Base-by-base conservation (phyloP, 345 rosid species). In the Lepidium didymum region DNA sequence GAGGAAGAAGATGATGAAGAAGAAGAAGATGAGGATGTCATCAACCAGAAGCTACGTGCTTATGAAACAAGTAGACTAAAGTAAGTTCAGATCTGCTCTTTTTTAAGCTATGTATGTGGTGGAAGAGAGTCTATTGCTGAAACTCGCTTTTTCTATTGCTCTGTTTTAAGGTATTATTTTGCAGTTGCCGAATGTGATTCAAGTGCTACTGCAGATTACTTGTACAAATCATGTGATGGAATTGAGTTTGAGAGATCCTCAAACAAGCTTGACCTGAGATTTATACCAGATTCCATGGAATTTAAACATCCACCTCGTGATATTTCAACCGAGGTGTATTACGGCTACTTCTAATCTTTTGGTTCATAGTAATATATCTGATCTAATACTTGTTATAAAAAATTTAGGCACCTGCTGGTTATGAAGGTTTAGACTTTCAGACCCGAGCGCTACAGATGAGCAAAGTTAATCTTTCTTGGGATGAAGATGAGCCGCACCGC, bases 401-500 rank as follows among this genome's bases (percentile, higher is more conserved):
- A 53, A 47, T 13, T 41, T 36, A 94, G 98, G 90, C 81, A 47
- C 97, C 99, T 61, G 42, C 80, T 42, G 80, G 79, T 18, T 89
- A 94, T 64, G 87, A 81, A 35, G 96, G 91, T 65, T 67, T 85
- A 67, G 83, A 91, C 66, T 94, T 87, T 77, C 86, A 83, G 38
- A 91, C 91, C 18, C 85, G 80, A 79, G 95, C 95, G 16, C 79
- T 94, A 72, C 99, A 91, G 79, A 77, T 87, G 74, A 94, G 93
- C 73, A 86, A 80, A 74, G 83, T 89, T 64, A 69, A 82, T 53
- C 77, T 89, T 49, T 69, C 97, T 37, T 94, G 99, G 99, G 99
- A 91, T 81, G 99, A 89, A 44, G 99, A 94, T 84, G 97, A 91
- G 74, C 97, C 97, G 4, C 84, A 89, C 38, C 95, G 97, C 13